These are phyloP conservation scores for Luvunga scandens DNA, from an alignment of 345 rosid species.

Conservation along the genomic window DNA sequence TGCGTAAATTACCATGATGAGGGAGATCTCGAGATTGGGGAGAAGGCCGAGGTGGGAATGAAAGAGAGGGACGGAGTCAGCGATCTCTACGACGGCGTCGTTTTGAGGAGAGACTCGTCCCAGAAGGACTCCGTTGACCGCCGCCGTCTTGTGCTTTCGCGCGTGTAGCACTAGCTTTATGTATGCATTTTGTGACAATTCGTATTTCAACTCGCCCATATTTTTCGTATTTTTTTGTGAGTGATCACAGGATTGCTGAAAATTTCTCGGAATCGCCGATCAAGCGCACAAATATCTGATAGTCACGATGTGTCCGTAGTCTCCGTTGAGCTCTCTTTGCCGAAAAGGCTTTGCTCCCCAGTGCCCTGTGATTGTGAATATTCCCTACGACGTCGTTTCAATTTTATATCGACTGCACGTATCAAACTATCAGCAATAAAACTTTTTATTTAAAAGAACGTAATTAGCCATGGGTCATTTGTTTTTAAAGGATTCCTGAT, in stretches of 20 bases:
- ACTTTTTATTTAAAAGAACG: too few relatives aligned
- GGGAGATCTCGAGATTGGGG: conserved; percentile 94
- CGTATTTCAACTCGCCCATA: conserved; percentile 65
- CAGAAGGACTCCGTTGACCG: conserved; percentile 86
- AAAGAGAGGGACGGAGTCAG: conserved; percentile 87
- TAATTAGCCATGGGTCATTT: too few relatives aligned
- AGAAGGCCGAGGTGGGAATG: conserved; percentile 85
- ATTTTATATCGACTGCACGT: too few relatives aligned
- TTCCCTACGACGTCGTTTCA: neutral
- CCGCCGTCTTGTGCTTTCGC: conserved; percentile 65
- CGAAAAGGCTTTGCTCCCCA: neutral
- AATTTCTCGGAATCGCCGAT: neutral
- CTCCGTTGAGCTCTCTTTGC: neutral
- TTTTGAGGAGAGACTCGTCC: conserved; percentile 54
- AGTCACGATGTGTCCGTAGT: neutral
- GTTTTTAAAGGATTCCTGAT: too few relatives aligned
- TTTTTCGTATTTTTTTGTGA: neutral
- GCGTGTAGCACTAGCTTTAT: conserved; percentile 85
- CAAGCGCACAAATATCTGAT: neutral
- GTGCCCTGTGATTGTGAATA: neutral
- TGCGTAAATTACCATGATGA: conserved; percentile 54
- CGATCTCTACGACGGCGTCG: conserved; percentile 58
- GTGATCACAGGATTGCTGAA: neutral
- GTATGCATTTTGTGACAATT: conserved; percentile 82
- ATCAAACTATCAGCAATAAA: too few relatives aligned